Conservation (phyloP, 1,284 basidiomycete species). For the Jaminaea rosea region DNA sequence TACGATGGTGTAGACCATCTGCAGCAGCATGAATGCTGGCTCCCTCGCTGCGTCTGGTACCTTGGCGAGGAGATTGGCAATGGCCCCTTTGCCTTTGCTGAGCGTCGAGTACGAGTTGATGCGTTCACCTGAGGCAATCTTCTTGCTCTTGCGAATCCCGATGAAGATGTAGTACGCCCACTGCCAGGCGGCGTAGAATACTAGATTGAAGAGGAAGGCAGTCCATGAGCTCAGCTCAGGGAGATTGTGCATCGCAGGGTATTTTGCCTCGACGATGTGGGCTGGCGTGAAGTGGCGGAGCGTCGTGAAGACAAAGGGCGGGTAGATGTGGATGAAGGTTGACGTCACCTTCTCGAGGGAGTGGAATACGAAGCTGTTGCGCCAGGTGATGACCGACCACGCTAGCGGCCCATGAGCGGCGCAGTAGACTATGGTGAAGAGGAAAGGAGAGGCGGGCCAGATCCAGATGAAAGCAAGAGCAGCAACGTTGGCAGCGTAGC, state of each 20-base stretch:
- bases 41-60: constrained; percentile 21
- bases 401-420: constrained; percentile 60
- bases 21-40: constrained; percentile 21
- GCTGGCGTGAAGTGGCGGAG: constrained; percentile 66
- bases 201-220: constrained; percentile 52
- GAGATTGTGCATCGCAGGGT: constrained; percentile 66
- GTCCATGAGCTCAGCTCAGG: constrained; percentile 58
- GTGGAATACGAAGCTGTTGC: constrained; percentile 74
- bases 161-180: constrained; percentile 55
- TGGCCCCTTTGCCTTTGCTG: constrained; percentile 29
- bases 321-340: constrained; percentile 80
- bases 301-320: constrained; percentile 56
- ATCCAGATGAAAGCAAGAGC: constrained; percentile 58
- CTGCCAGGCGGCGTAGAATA: constrained; percentile 70
- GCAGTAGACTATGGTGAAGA: constrained; percentile 34
- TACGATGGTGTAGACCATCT: constrained; percentile 67
- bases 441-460: constrained; percentile 22
- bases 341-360: constrained; percentile 76
- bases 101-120: constrained; percentile 34
- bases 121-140: constrained; percentile 29
- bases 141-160: constrained; percentile 15
- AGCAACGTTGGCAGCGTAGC: constrained; percentile 9
- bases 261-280: constrained; percentile 56
- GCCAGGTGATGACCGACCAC: constrained; percentile 88
- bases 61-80: constrained; percentile 30